Base-by-base conservation (phyloP, 495 filamentous ascomycete species). In the Jackrogersella minutella region DNA sequence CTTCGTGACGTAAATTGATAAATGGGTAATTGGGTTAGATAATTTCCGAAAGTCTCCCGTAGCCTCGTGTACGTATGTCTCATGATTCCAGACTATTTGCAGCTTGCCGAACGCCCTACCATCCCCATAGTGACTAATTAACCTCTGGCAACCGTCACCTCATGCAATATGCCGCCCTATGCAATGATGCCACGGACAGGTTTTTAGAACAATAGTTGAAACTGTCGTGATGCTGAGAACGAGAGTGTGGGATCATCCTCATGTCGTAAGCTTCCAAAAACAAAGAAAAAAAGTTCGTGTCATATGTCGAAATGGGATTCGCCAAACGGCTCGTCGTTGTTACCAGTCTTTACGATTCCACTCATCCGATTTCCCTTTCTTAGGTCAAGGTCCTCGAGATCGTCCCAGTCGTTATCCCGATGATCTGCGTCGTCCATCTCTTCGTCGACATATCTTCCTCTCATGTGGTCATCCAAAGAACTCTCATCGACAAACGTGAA, bases 401-500 rank as follows among this genome's bases (percentile, higher is more conserved):
- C 77, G 64, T 83, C 76, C 79, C 79, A 78, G 57, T 80, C 74
- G 58, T 82, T 78, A 66, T 85, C 81, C 70, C 78, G 81, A 53
- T 78, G 81, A 34, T 76, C 73, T 40, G 67, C 64, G 46, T 83
- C 80, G 46, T 90, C 93, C 74, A 94, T 91, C 28, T 93, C 91
- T 33, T 90, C 91, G 24, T 79, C 76, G 44, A 79, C 61, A 31
- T 88, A 87, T 39, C 86, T 76, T 50, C 79, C 82, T 63, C 82
- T 82, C 79, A 96, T 91, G 61, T 97, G 91, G 40, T 96, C 92
- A 41, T 98, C 93, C 57, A 99, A 91, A 17, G 91, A 90, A 71
- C 92, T 97, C 77, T 99, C 96, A 70, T 98, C 96, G 4, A 98
- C 96, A 73, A 96, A 99, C 0, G 95, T 99, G 76, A 99, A 99